Evolutionary conservation across 1,139 yeast genomes (phyloP).

Genomic region (Suhomyces wounanorum): DNA sequence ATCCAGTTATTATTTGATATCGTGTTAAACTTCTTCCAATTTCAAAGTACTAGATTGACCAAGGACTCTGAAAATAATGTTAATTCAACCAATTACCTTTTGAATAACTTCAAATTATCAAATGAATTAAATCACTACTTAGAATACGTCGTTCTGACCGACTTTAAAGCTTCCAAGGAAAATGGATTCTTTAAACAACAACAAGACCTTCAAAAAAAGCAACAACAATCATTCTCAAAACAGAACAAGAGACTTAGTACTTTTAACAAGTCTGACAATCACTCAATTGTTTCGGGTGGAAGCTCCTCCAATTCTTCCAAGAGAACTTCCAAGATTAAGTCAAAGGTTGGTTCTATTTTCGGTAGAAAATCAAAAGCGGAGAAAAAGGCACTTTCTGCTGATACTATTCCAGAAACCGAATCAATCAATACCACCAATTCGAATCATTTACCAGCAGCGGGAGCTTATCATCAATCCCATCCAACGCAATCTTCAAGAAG

Average conservation of each 20-base stretch:
- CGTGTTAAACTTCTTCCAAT: constrained; percentile 69
- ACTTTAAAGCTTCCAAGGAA: constrained; percentile 23
- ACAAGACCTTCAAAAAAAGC: constrained; percentile 16
- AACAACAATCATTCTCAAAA: constrained; percentile 9
- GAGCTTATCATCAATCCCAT: constrained; percentile 7
- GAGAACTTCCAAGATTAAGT: constrained; percentile 54
- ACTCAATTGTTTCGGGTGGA: constrained; percentile 15
- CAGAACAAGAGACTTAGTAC: constrained; percentile 18
- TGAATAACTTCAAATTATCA: constrained; percentile 46
- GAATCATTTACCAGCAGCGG: constrained; percentile 13
- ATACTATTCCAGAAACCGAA: constrained; percentile 38
- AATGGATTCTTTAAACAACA: constrained; percentile 19
- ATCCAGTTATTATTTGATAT: constrained; percentile 67
- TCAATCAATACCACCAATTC: constrained; percentile 27
- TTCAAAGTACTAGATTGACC: constrained; percentile 49
- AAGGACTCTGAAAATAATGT: constrained; percentile 58
- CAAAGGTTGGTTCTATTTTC: constrained; percentile 84
- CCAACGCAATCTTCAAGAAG: constrained; percentile 14
- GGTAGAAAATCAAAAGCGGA: constrained; percentile 54
- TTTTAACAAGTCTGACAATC: constrained; percentile 15
- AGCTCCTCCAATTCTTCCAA: constrained; percentile 8
- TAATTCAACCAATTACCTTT: constrained; percentile 62
- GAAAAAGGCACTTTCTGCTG: constrained; percentile 15
- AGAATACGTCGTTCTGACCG: constrained; percentile 32
- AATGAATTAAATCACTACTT: constrained; percentile 43